Base-by-base conservation (phyloP, 2,329 filamentous ascomycete species). In the Endoconidiophora laricicola region DNA sequence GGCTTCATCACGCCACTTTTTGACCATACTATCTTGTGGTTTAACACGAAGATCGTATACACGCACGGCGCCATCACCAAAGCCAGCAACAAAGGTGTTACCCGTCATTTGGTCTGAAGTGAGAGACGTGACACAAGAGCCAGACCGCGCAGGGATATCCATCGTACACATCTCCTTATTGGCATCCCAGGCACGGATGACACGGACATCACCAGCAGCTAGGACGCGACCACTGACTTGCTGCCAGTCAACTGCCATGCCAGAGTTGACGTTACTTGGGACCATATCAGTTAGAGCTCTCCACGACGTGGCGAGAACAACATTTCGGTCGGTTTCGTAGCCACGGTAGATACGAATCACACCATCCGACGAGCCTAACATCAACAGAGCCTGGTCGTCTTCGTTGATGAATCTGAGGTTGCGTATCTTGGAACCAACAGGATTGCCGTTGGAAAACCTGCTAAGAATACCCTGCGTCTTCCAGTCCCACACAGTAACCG, bases 401-500 rank as follows among this genome's bases (percentile, higher is more conserved):
- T 98, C 91, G 58, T 98, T 98, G 69, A 98, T 94, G 64, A 96
- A 95, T 50, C 87, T 85, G 62, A 95, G 80, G 62, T 96, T 88
- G 44, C 87, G 94, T 58, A 98, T 94, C 58, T 81, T 86, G 23
- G 87, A 94, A 2, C 88, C 86, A 29, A 80, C 72, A 0, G 91
- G 91, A 59, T 98, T 98, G 45, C 86, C 88, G 59, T 96, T 96
- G 24, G 85, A 93, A 65, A 98, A 98, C 50, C 83, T 81, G 60
- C 79, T 85, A 55, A 94, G 69, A 33, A 81, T 78, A 46, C 72
- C 74, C 56, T 83, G 78, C 49, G 76, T 77, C 64, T 86, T 81
- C 83, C 88, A 98, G 63, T 98, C 91, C 85, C 91, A 96, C 26
- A 98, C 77, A 52, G 78, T 81, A 57, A 96, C 79, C 3, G 81